Evolutionary conservation across 192 early-diverging fungal genomes (phyloP), one percentile per base, ranked within the genome.

Genomic region (Thoreauomyces humboldtii): DNA sequence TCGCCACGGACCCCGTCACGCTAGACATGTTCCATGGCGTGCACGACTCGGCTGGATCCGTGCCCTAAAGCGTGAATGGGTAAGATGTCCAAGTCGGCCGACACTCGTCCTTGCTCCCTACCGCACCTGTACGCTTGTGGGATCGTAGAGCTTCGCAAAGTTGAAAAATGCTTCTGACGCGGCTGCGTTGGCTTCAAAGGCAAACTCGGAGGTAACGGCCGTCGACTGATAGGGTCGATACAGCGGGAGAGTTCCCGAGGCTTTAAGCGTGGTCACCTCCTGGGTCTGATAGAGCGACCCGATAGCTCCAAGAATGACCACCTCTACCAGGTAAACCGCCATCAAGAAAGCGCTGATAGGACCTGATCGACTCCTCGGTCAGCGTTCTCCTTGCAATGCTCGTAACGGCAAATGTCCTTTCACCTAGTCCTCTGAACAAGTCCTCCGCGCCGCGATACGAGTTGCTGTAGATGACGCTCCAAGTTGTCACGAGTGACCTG

Each of bases 401-500:
- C n/a, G n/a, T n/a, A n/a, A n/a, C n/a, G n/a, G n/a, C n/a, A n/a
- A n/a, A n/a, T n/a, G n/a, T n/a, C n/a, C n/a, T n/a, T n/a, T n/a
- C n/a, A n/a, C n/a, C 38, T 0, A 59, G n/a, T 1, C 57, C 57
- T 4, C 19, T 7, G 17, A 35, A 11, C 17, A 34, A 19, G 38
- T 59, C 57, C 28, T 59, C 57, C 34, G 35, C 37, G 11, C 57
- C 57, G 5, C 57, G 34, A 21, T 59, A 59, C 5, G 57, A 59
- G 35, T 59, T 59, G 57, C 31, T 36, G 28, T 59, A 59, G 38
- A 59, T 59, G 7, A 41, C 35, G 35, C 57, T 59, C 57, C 57
- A 59, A n/a, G 57, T 36, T 17, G 31, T 36, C 7, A 59, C 14
- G 35, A 59, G 24, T 19, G 22, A 24, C 24, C 57, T 17, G 19